A percentile compares a stretch with the other conserved stretches of the same genome.
Conservation (phyloP, 495 filamentous ascomycete genomes). For the Neurospora sp. region DNA sequence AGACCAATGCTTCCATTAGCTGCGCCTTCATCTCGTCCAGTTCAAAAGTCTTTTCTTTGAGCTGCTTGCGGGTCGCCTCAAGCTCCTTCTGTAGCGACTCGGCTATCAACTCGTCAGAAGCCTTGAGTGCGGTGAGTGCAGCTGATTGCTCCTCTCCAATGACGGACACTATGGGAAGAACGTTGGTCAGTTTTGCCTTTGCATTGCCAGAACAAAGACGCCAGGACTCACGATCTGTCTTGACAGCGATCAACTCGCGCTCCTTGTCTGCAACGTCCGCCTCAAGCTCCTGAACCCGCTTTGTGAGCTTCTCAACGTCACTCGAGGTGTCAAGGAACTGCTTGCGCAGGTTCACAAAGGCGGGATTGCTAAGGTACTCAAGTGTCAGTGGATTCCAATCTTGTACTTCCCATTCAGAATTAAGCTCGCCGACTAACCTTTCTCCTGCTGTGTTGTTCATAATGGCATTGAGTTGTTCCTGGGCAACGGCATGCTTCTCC, state of each 20-base stretch:
- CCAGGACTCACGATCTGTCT: conserved; percentile 24
- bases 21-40: conserved; percentile 41
- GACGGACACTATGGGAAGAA: conserved; percentile 28
- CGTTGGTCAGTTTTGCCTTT: conserved; percentile 4
- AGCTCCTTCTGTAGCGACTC: conserved; percentile 41
- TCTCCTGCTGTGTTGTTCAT: conserved; percentile 34
- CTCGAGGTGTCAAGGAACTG: conserved; percentile 21
- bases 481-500: conserved; percentile 38
- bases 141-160: conserved; percentile 37
- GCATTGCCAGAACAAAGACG: background rate
- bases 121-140: conserved; percentile 41
- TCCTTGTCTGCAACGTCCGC: conserved; percentile 32
- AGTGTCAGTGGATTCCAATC: conserved; percentile 22
- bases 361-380: conserved; percentile 29
- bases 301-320: conserved; percentile 26
- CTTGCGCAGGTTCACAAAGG: conserved; percentile 27
- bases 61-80: conserved; percentile 33
- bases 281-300: conserved; percentile 33
- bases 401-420: conserved; percentile 5
- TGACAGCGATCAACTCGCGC: conserved; percentile 33
- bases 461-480: conserved; percentile 40
- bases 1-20: conserved; percentile 39
- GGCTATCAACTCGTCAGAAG: conserved; percentile 41
- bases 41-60: conserved; percentile 30
- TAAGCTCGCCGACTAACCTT: conserved; percentile 34